Percentiles rank a stretch among this genome's conserved stretches.
phyloP scores from a whole-genome alignment of 441 rosid genomes.

The Pelargonium myrrhifolium region DNA sequence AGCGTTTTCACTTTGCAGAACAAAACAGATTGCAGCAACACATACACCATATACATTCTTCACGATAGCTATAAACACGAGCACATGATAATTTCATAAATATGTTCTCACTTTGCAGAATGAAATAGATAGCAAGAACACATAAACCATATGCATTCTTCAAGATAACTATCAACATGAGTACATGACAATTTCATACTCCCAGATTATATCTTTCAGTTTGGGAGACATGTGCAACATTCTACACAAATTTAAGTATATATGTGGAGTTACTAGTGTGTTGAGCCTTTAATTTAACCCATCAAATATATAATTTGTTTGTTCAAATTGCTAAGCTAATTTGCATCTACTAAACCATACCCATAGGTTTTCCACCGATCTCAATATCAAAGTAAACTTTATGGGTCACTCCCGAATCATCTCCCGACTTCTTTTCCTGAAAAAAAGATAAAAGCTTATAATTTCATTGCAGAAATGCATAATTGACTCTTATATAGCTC shows the following conservation, averaged over 20 bases:
- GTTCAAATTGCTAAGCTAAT: background rate
- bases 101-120: background rate
- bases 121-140: background rate
- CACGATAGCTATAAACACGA: background rate
- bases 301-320: background rate
- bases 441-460: background rate
- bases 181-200: background rate
- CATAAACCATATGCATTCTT: background rate
- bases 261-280: background rate
- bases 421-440: constrained; percentile 28
- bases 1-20: background rate
- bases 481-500: background rate
- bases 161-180: background rate
- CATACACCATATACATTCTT: background rate
- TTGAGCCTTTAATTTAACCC: background rate
- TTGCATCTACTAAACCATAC: constrained; percentile 25
- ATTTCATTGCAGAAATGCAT: background rate
- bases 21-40: background rate
- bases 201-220: background rate
- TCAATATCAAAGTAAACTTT: constrained; percentile 76
- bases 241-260: background rate
- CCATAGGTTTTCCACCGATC: constrained; percentile 62
- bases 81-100: background rate
- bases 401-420: constrained; percentile 51
- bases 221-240: background rate